Evolutionary conservation across 2,329 filamentous ascomycete genomes (phyloP).

Genomic region (Esteya vermicola): DNA sequence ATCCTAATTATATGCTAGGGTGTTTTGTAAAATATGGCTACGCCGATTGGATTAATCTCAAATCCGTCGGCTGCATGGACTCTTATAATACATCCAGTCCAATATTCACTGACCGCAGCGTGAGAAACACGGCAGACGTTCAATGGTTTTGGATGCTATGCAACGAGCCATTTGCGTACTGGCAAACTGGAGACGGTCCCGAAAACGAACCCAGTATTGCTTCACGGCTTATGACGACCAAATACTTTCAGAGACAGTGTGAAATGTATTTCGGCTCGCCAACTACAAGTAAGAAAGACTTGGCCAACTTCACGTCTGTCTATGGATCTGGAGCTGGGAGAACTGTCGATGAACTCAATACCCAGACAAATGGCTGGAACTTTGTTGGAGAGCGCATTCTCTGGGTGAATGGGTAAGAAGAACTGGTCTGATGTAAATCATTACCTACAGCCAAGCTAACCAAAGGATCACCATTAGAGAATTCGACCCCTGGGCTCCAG

Average conservation of each 20-base stretch:
- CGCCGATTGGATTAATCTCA: constrained; percentile 22
- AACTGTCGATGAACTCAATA: constrained; percentile 34
- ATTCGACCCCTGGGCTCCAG: constrained; percentile 45
- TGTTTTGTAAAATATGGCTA: constrained; percentile 33
- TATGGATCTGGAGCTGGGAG: constrained; percentile 30
- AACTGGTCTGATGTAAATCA: neutral
- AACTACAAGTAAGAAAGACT: too few relatives aligned
- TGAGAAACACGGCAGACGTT: constrained; percentile 29
- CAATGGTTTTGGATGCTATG: constrained; percentile 49
- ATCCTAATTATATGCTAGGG: neutral
- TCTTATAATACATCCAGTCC: constrained; percentile 34
- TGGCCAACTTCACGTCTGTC: too few relatives aligned
- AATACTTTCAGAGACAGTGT: constrained; percentile 43
- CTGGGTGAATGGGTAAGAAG: constrained; percentile 35
- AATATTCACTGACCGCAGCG: constrained; percentile 32
- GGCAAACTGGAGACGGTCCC: constrained; percentile 39
- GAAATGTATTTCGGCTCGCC: constrained; percentile 40
- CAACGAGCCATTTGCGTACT: constrained; percentile 48
- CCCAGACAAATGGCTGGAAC: constrained; percentile 40
- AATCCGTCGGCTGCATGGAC: constrained; percentile 35
- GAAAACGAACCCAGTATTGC: constrained; percentile 27
- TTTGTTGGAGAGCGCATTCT: constrained; percentile 36
- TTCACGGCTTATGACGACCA: constrained; percentile 31
- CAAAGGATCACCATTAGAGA: constrained; percentile 16
- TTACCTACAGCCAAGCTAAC: too few relatives aligned